Percentiles rank a stretch among this genome's conserved stretches.
These are phyloP conservation scores for Salix exigua DNA, from an alignment of 345 rosid species.

Conservation along the genomic window DNA sequence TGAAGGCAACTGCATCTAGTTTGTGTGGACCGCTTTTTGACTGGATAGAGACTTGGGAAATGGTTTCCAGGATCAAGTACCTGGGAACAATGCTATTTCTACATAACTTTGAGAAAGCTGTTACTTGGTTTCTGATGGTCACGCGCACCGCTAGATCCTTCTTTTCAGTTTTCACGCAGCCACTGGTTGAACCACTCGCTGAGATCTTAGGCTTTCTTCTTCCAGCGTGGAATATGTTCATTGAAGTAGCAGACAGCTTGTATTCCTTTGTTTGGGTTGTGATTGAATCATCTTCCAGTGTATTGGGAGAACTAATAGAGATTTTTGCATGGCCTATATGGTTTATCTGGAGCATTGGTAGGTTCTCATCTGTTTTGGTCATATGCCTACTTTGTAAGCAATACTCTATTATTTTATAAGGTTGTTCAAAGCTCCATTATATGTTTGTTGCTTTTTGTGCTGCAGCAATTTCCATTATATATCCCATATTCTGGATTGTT, in stretches of 20 bases:
- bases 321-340: slow-evolving; percentile 58
- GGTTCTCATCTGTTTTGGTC: slow-evolving; percentile 13
- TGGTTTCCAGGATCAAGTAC: slow-evolving; percentile 91
- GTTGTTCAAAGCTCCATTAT: slow-evolving; percentile 1
- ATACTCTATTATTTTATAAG: slow-evolving; percentile 1
- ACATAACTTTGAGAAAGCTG: slow-evolving; percentile 84
- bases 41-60: slow-evolving; percentile 98
- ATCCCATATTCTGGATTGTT: slow-evolving; percentile 58
- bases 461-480: slow-evolving; percentile 58
- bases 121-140: slow-evolving; percentile 56
- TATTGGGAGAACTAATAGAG: slow-evolving; percentile 47
- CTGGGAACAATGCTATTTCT: slow-evolving; percentile 97
- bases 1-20: slow-evolving; percentile 81
- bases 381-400: neutral
- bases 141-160: slow-evolving; percentile 54
- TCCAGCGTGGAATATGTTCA: slow-evolving; percentile 60
- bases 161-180: slow-evolving; percentile 53
- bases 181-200: slow-evolving; percentile 50
- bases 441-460: slow-evolving; percentile 3
- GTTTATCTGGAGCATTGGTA: slow-evolving; percentile 62
- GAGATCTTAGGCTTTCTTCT: slow-evolving; percentile 44
- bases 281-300: slow-evolving; percentile 41
- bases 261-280: slow-evolving; percentile 47
- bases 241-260: slow-evolving; percentile 46
- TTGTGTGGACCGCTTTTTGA: slow-evolving; percentile 87